Evolutionary conservation across 768 basidiomycete genomes (phyloP), one percentile per base, ranked within the genome.

Genomic region (Mycena vulgaris): DNA sequence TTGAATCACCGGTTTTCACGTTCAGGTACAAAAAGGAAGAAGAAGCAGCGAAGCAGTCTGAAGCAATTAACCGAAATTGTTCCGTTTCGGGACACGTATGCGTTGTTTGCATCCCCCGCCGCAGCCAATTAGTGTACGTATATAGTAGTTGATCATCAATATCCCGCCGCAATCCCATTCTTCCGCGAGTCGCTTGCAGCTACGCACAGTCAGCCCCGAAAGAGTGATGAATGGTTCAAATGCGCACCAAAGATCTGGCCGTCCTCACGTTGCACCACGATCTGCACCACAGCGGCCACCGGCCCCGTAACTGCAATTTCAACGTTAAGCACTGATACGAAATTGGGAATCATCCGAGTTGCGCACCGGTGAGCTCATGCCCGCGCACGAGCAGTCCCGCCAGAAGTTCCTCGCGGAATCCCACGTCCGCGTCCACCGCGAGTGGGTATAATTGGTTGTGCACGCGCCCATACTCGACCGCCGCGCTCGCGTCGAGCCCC

Each of bases 141-240:
- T n/a, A n/a, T n/a, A n/a, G n/a, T n/a, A n/a, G n/a, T n/a, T n/a
- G n/a, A 17, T 17, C 40, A 37, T 55, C 53, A 95, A 81, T 96
- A 97, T 4, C 93, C 96, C 53, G 93, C 90, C 6, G 96, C 94
- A 47, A 96, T 87, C n/a, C 96, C 96, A 71, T 95, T 93, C 85
- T 97, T 97, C 77, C 96, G 88, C 23, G 94, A 95, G 80, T 98
- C 96, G 77, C 94, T 95, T 11, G 94, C 93, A 69, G 95, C 96
- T 93, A 73, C 23, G 27, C 23, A 28, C 1, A 25, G 16, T 52
- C 27, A 31, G 28, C 1, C n/a, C 13, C 14, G 30, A 42, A 42
- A 4, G 25, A 25, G 7, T 1, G 31, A 37, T 59, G 69, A 42
- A 57, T 31, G 66, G 66, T 39, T 9, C 65, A 42, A 23, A 37